phyloP scores from a whole-genome alignment of 163 green algal species.

The Coccomyxa subellipsoidea region DNA sequence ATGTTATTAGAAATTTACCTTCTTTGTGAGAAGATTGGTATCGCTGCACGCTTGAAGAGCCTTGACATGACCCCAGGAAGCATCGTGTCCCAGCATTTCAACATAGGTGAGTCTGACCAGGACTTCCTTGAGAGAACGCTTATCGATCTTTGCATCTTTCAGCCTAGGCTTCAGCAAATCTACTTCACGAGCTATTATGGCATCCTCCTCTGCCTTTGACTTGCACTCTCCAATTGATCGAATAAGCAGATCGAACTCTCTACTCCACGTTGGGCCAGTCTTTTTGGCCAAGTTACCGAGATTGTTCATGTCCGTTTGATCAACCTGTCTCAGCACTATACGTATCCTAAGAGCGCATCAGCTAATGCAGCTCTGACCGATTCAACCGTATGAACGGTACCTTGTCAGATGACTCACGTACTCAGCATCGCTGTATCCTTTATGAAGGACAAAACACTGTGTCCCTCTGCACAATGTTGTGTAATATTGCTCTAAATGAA shows the following conservation, averaged over 20 bases:
- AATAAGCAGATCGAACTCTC: conserved; percentile 83
- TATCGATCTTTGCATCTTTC: conserved; percentile 74
- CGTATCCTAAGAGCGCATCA: too few species aligned
- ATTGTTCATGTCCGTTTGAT: conserved; percentile 16
- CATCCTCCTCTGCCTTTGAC: conserved; percentile 89
- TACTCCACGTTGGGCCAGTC: conserved; percentile 19
- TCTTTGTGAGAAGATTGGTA: conserved; percentile 79
- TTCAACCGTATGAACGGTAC: too few species aligned
- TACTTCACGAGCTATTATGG: conserved; percentile 77
- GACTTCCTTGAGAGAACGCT: conserved; percentile 71
- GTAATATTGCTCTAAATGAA: too few species aligned
- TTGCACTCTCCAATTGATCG: conserved; percentile 91
- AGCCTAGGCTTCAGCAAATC: conserved; percentile 61
- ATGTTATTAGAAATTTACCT: conserved; percentile 46
- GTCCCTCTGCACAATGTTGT: too few species aligned
- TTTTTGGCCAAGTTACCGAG: conserved; percentile 29
- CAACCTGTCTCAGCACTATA: too few species aligned
- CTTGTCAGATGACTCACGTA: too few species aligned
- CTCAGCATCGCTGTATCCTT: too few species aligned
- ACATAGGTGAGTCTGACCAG: conserved; percentile 92
- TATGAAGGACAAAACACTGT: too few species aligned
- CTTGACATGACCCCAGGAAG: conserved; percentile 86
- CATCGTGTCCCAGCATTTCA: conserved; percentile 97
- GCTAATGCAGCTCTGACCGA: too few species aligned
- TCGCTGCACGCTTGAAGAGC: conserved; percentile 82